Conservation (phyloP, 2,329 filamentous ascomycete species). For the Ophiostoma pallidulum region DNA sequence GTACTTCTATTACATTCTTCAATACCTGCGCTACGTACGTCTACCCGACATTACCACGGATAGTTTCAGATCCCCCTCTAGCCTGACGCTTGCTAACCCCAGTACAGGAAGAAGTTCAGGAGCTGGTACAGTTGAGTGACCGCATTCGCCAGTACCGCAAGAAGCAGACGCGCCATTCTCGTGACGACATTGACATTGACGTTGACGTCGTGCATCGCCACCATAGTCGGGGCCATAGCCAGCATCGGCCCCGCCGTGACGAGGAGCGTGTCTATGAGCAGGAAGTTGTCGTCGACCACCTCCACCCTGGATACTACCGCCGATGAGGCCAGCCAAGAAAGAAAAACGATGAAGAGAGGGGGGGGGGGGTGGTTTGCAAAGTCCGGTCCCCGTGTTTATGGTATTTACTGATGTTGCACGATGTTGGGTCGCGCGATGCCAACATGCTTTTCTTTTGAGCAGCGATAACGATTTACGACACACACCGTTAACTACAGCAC, state of each 20-base stretch:
- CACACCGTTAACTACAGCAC: neutral
- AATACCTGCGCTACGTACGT: constrained; percentile 81
- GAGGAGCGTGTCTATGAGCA: constrained; percentile 59
- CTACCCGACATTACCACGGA: neutral
- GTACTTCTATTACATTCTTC: constrained; percentile 83
- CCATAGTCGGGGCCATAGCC: constrained; percentile 21
- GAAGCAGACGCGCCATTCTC: constrained; percentile 42
- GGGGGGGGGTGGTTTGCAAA: too few relatives aligned
- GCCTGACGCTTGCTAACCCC: constrained; percentile 24
- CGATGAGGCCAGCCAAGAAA: constrained; percentile 13
- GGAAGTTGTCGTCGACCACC: constrained; percentile 55
- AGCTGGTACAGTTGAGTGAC: constrained; percentile 73
- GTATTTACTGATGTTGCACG: too few relatives aligned
- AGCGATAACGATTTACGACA: constrained; percentile 10
- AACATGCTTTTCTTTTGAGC: neutral
- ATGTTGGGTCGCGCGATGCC: too few relatives aligned
- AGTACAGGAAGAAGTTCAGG: constrained; percentile 73
- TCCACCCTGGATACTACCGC: constrained; percentile 20
- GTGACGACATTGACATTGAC: constrained; percentile 31
- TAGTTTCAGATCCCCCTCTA: neutral
- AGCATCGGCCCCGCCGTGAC: constrained; percentile 30
- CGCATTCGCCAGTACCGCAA: constrained; percentile 59
- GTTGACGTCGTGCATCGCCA: constrained; percentile 34
- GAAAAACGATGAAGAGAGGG: too few relatives aligned
- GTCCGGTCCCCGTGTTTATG: neutral